Percentiles rank a stretch among this genome's conserved stretches.
These are phyloP conservation scores for Chimonanthus salicifolius DNA, from an alignment of 164 flowering plant genomes.

Conservation along the genomic window DNA sequence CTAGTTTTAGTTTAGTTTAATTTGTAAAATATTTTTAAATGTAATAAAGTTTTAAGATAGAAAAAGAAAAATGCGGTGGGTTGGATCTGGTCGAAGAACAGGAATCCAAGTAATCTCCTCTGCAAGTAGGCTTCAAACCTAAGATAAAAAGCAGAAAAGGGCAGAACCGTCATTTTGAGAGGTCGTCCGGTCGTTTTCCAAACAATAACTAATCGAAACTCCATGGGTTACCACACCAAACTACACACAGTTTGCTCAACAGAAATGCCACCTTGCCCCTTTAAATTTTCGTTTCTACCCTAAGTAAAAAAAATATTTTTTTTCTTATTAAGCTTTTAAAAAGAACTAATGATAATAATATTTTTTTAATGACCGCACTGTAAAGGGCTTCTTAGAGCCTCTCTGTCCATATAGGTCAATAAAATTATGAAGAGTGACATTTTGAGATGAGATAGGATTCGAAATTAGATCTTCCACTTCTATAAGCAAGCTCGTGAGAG, in stretches of 20 bases:
- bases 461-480: too few species aligned
- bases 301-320: not conserved
- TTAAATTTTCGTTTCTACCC: not conserved
- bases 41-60: not conserved
- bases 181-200: slow-evolving; percentile 4
- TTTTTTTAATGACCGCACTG: not conserved
- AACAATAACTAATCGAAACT: slow-evolving; percentile 6
- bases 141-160: too few species aligned
- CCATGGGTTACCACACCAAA: slow-evolving; percentile 5
- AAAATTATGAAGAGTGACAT: not conserved
- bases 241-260: not conserved
- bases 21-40: too few species aligned
- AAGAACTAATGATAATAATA: not conserved
- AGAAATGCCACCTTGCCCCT: not conserved
- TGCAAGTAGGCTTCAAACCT: not conserved
- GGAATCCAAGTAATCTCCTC: not conserved
- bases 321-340: not conserved
- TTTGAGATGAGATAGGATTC: too few species aligned
- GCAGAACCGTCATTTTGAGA: not conserved
- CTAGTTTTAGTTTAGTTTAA: not conserved
- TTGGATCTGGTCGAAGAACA: too few species aligned
- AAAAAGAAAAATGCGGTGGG: not conserved
- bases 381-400: too few species aligned
- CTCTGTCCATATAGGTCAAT: not conserved
- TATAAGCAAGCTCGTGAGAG: too few species aligned